Conservation (phyloP, 345 rosid species). For the Murraya koenigii region DNA sequence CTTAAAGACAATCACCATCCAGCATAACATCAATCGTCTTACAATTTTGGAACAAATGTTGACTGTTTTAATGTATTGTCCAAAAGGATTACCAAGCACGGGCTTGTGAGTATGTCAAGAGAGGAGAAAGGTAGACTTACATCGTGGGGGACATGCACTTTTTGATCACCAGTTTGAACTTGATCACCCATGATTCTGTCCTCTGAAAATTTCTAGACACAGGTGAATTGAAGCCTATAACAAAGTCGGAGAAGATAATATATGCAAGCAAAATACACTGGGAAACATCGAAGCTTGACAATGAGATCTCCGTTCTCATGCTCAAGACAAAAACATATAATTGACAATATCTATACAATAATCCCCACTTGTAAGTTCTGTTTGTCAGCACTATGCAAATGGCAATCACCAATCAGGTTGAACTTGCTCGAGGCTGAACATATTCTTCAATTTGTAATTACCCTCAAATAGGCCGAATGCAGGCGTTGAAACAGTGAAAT, state of each 20-base stretch:
- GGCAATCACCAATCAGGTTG: background rate
- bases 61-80: background rate
- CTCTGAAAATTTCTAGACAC: background rate
- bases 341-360: background rate
- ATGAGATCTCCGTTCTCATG: conserved; percentile 1
- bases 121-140: conserved; percentile 25
- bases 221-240: conserved; percentile 7
- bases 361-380: background rate
- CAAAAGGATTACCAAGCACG: background rate
- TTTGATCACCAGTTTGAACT: conserved; percentile 10
- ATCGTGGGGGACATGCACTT: background rate
- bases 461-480: background rate
- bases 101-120: background rate
- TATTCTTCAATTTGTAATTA: background rate
- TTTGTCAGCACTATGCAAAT: background rate
- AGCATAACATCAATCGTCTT: background rate
- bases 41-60: background rate
- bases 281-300: conserved; percentile 5
- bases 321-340: background rate
- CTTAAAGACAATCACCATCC: background rate
- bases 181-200: conserved; percentile 28
- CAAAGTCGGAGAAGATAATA: background rate
- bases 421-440: background rate
- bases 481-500: background rate
- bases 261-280: background rate